Base-by-base conservation (phyloP, 192 early-diverging fungal genomes). In the Umbelopsis isabellina region DNA sequence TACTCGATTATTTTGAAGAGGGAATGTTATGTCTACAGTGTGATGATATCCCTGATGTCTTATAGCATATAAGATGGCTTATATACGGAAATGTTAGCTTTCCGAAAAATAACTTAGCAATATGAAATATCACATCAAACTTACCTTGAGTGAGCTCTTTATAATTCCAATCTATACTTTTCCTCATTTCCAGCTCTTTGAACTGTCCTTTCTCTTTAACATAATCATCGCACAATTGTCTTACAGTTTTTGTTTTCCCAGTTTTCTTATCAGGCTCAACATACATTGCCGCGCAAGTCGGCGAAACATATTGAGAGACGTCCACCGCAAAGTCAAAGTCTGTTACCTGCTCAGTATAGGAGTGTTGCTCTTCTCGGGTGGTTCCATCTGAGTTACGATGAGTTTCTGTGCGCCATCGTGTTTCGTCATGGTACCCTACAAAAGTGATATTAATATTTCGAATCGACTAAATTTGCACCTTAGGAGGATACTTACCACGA, bases 101-200 rank as follows among this genome's bases (percentile, higher is more conserved):
- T 30, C n/a, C 30, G 9, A 18, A n/a, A 18, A 15, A 61, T 35
- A 61, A 0, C 0, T 22, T n/a, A 25, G 25, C 25, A n/a, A 27
- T 13, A n/a, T 53, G 1, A 53, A 25, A 15, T 25, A 3, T 30
- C 12, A 11, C 11, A 8, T 12, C 55, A 18, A 5, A 49, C 48
- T 37, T 27, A 80, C 74, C 79, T 72, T 33, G 45, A 13, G 74
- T 74, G 8, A 85, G 46, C 27, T 74, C 66, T 37, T 46, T 47
- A 46, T 68, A 85, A 64, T 83, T 72, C 83, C 83, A 85, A 11
- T 75, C n/a, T 15, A 85, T 66, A 20, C 73, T 71, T 49, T 85
- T 85, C 58, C 67, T 64, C 23, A 83, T 21, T 35, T 72, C 73
- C 15, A 85, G 58, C 55, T 85, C 81, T 67, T 85, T 85, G 9